Percentiles rank a stretch among this genome's conserved stretches.
Evolutionary conservation across 495 filamentous ascomycete genomes (phyloP).

Genomic region (Bacidia rubella): DNA sequence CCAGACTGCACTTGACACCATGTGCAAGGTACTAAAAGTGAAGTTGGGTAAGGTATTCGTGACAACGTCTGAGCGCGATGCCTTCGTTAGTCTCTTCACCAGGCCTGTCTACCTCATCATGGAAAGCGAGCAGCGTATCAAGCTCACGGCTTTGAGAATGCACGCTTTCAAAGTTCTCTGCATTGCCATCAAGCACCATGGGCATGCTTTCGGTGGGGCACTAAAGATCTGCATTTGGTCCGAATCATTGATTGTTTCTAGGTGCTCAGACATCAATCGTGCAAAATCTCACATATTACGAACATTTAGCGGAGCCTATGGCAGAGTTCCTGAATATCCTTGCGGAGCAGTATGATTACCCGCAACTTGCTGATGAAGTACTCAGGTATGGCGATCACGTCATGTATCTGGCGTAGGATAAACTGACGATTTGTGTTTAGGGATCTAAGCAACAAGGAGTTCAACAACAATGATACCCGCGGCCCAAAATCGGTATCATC

Average conservation of each 20-base stretch:
- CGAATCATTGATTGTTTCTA: no score
- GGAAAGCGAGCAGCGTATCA: slow-evolving; percentile 87
- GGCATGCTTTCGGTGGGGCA: slow-evolving; percentile 77
- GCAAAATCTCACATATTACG: slow-evolving; percentile 94
- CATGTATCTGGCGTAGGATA: neutral
- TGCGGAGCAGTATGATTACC: slow-evolving; percentile 93
- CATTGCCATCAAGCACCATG: slow-evolving; percentile 95
- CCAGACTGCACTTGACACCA: slow-evolving; percentile 74
- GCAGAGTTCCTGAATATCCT: slow-evolving; percentile 95
- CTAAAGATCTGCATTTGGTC: no score
- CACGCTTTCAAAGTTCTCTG: slow-evolving; percentile 94
- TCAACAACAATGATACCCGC: slow-evolving; percentile 86
- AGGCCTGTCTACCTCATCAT: slow-evolving; percentile 87
- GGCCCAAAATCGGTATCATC: slow-evolving; percentile 97
- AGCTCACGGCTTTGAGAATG: slow-evolving; percentile 84
- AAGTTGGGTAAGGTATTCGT: slow-evolving; percentile 86
- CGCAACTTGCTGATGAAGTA: slow-evolving; percentile 88
- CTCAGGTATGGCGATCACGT: slow-evolving; percentile 34
- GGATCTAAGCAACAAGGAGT: slow-evolving; percentile 93
- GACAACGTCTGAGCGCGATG: slow-evolving; percentile 93
- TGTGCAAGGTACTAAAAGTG: slow-evolving; percentile 91
- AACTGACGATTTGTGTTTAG: slow-evolving; percentile 28
- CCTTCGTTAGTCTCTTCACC: slow-evolving; percentile 83
- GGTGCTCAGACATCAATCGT: slow-evolving; percentile 96
- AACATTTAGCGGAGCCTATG: slow-evolving; percentile 97